Conservation (phyloP, 257 asterid species). For the Leptodermis oblonga region DNA sequence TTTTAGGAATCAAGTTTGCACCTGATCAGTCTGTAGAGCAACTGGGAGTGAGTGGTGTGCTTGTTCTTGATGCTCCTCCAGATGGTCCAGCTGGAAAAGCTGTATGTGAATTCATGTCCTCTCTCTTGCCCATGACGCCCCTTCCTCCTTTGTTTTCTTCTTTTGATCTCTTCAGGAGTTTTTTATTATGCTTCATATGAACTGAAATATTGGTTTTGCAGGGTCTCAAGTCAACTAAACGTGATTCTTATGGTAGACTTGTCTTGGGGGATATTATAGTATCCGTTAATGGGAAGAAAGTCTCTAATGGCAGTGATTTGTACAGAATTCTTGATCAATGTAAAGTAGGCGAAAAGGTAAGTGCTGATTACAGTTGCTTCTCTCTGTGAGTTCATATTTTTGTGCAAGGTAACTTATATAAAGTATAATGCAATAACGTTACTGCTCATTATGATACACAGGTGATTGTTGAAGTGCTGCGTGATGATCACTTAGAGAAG, state of each 20-base stretch:
- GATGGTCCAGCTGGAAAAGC: constrained; percentile 99
- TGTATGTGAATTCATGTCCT: constrained; percentile 38
- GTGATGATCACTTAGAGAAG: constrained; percentile 87
- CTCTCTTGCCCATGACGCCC: background rate
- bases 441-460: constrained; percentile 21
- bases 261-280: constrained; percentile 85
- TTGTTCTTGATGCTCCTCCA: constrained; percentile 91
- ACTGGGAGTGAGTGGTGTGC: constrained; percentile 97
- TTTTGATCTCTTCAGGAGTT: background rate
- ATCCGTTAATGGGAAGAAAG: constrained; percentile 83
- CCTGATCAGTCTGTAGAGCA: constrained; percentile 98
- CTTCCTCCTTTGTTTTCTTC: background rate
- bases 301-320: constrained; percentile 83
- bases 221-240: constrained; percentile 93
- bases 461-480: constrained; percentile 88
- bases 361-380: constrained; percentile 12
- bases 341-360: constrained; percentile 85
- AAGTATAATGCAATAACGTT: background rate
- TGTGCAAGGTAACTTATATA: background rate
- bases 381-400: background rate
- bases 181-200: background rate
- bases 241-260: constrained; percentile 90
- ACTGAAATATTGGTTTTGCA: constrained; percentile 28
- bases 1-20: constrained; percentile 91
- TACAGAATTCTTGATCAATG: constrained; percentile 97